phyloP scores from a whole-genome alignment of 495 filamentous ascomycete species.

The Sporormia fimetaria region DNA sequence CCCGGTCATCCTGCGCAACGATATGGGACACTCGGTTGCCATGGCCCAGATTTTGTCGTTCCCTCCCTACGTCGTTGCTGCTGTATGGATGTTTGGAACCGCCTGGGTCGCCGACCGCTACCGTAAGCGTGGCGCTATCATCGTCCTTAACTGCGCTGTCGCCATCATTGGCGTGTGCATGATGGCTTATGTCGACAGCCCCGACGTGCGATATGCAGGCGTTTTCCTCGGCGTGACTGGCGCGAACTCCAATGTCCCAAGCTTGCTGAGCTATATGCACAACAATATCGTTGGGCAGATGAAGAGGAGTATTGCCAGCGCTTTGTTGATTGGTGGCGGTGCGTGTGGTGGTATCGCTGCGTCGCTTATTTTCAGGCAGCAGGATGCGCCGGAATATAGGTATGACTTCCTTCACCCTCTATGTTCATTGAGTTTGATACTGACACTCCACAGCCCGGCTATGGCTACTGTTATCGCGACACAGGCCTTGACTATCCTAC shows the following conservation, averaged over 20 bases:
- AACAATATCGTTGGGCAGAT: conserved; percentile 21
- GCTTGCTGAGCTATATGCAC: conserved; percentile 15
- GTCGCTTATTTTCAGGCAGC: conserved; percentile 4
- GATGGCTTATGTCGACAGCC: conserved; percentile 39
- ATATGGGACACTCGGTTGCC: conserved; percentile 48
- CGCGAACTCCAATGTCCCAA: conserved; percentile 16
- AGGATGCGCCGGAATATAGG: conserved; percentile 18
- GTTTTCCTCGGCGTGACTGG: conserved; percentile 6
- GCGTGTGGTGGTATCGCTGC: conserved; percentile 17
- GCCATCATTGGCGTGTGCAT: conserved; percentile 39
- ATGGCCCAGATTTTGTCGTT: conserved; percentile 50
- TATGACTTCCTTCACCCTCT: too few relatives aligned
- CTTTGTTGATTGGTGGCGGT: conserved; percentile 27
- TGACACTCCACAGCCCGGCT: too few relatives aligned
- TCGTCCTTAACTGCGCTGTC: conserved; percentile 44
- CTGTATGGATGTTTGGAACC: conserved; percentile 45
- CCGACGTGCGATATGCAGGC: conserved; percentile 4
- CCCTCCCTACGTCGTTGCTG: conserved; percentile 51
- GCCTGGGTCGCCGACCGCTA: conserved; percentile 48
- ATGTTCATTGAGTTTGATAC: too few relatives aligned
- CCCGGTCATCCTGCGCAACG: conserved; percentile 48
- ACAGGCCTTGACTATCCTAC: conserved; percentile 4
- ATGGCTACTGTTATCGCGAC: conserved; percentile 8
- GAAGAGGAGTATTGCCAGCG: conserved; percentile 26
- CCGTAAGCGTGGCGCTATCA: conserved; percentile 44